These are phyloP conservation scores for Rhododendron mucronatum DNA, from an alignment of 148 eudicot species.

Conservation along the genomic window DNA sequence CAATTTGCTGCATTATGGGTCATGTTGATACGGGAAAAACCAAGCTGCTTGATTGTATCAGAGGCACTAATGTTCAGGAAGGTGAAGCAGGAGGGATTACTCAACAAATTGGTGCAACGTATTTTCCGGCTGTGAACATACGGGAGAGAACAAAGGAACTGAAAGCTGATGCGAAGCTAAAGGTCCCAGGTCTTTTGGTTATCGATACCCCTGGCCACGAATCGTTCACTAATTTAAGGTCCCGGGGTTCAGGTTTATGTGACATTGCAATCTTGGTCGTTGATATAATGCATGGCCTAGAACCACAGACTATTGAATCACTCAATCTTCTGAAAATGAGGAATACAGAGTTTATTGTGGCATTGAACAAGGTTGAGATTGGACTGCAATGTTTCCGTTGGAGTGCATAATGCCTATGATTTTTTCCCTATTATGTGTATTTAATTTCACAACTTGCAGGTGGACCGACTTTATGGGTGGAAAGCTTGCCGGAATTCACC, in stretches of 20 bases:
- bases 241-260: conserved; percentile 94
- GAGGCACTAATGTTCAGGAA: conserved; percentile 94
- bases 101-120: conserved; percentile 93
- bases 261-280: conserved; percentile 95
- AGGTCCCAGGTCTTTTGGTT: conserved; percentile 87
- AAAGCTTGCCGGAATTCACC: conserved; percentile 74
- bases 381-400: background rate
- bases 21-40: conserved; percentile 96
- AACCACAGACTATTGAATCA: conserved; percentile 91
- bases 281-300: conserved; percentile 94
- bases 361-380: conserved; percentile 75
- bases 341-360: conserved; percentile 83
- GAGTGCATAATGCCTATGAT: conserved; percentile 2
- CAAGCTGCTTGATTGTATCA: conserved; percentile 80
- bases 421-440: conserved; percentile 3
- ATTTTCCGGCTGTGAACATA: conserved; percentile 84
- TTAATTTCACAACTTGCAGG: conserved; percentile 34
- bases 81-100: conserved; percentile 99
- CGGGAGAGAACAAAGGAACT: conserved; percentile 85
- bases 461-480: conserved; percentile 94
- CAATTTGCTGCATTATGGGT: conserved; percentile 95
- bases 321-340: conserved; percentile 86
- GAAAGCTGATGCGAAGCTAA: conserved; percentile 88
- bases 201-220: conserved; percentile 98
- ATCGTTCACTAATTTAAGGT: conserved; percentile 76